phyloP scores from a whole-genome alignment of 208 protist genomes.

The Trypanosoma brucei region DNA sequence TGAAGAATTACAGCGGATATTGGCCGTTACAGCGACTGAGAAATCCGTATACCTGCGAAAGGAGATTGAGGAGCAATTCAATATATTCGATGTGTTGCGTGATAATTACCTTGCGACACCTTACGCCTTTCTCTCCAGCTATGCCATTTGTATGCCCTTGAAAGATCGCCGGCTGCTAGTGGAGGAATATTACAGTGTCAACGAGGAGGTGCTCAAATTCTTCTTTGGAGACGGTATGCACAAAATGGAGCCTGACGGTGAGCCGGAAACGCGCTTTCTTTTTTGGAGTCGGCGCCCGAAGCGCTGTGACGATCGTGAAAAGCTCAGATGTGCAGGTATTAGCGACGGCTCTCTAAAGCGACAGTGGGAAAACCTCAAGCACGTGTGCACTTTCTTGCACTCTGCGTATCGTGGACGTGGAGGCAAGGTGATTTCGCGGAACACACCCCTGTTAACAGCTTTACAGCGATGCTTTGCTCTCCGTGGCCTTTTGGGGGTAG shows the following conservation, averaged over 20 bases:
- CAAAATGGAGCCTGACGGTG: constrained; percentile 33
- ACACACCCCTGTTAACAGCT: constrained; percentile 47
- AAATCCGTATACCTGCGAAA: constrained; percentile 22
- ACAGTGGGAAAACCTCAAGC: constrained; percentile 81
- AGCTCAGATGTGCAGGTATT: constrained; percentile 18
- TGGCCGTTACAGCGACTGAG: constrained; percentile 16
- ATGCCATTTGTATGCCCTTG: constrained; percentile 61
- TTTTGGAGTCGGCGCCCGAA: neutral
- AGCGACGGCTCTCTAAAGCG: constrained; percentile 39
- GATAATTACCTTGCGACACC: constrained; percentile 55
- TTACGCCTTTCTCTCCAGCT: constrained; percentile 78
- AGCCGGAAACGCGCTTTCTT: constrained; percentile 13
- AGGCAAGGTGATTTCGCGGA: constrained; percentile 51
- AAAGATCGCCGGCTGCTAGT: constrained; percentile 59
- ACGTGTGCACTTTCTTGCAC: constrained; percentile 59
- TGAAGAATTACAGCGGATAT: constrained; percentile 33
- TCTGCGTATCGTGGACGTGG: constrained; percentile 75
- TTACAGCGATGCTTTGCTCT: constrained; percentile 80
- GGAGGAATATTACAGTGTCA: constrained; percentile 73
- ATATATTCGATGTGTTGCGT: constrained; percentile 64
- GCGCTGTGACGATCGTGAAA: constrained; percentile 7
- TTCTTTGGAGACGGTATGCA: constrained; percentile 72
- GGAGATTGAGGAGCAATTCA: constrained; percentile 74
- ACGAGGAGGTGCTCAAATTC: constrained; percentile 48
- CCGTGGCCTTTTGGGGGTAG: constrained; percentile 30